Evolutionary conservation across 78 protist genomes (phyloP).

Genomic region (Cavenderia fasciculata): DNA sequence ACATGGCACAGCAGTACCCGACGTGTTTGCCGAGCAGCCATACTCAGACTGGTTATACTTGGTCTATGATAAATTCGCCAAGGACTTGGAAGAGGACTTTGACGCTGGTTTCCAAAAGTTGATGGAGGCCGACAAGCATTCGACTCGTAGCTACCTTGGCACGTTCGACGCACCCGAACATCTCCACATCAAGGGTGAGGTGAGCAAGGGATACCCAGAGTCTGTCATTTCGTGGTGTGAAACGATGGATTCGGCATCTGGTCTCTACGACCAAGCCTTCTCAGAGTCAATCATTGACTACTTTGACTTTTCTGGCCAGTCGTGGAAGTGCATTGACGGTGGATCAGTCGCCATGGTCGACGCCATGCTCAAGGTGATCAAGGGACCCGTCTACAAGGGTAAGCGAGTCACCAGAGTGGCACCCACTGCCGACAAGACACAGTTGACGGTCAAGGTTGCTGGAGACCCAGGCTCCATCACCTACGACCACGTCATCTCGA

Average conservation of each 20-base stretch:
- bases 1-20: not conserved
- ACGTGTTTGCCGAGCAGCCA: not conserved
- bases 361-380: not conserved
- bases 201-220: not conserved
- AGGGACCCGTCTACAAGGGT: not conserved
- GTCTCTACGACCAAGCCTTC: constrained; percentile 8
- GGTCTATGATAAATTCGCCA: not conserved
- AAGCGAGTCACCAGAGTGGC: constrained; percentile 2
- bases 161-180: not conserved
- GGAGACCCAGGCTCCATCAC: not conserved
- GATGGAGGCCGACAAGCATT: not conserved
- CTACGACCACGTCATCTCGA: constrained; percentile 21
- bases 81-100: not conserved
- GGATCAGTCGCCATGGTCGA: constrained; percentile 6
- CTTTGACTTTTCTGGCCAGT: constrained; percentile 1
- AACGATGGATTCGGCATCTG: not conserved
- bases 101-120: constrained; percentile 4
- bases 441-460: not conserved
- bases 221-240: constrained; percentile 5
- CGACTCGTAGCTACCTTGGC: constrained; percentile 1
- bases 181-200: not conserved
- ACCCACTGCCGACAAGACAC: not conserved
- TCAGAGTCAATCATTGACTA: not conserved
- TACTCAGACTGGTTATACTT: not conserved
- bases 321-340: not conserved